phyloP scores from a whole-genome alignment of 1,284 basidiomycete genomes.

The Boletus hoseneyae region DNA sequence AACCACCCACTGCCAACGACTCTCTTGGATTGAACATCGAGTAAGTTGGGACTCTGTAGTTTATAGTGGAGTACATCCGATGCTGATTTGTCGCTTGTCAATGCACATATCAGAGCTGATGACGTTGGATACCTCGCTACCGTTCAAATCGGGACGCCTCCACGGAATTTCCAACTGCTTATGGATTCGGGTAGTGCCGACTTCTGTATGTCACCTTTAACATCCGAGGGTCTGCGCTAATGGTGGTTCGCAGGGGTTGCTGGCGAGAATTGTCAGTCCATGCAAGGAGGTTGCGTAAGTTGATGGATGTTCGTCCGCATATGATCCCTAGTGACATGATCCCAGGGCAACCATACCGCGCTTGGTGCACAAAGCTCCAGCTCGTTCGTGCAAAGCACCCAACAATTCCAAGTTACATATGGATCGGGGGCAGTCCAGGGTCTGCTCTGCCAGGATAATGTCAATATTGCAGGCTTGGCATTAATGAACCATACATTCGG shows the following conservation, averaged over 20 bases:
- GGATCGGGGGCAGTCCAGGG: slow-evolving; percentile 74
- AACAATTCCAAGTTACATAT: slow-evolving; percentile 70
- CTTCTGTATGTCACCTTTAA: slow-evolving; percentile 46
- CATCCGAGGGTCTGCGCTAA: background rate
- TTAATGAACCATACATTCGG: slow-evolving; percentile 72
- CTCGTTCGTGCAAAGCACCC: slow-evolving; percentile 56
- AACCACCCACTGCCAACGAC: slow-evolving; percentile 49
- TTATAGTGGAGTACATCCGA: background rate
- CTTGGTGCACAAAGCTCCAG: slow-evolving; percentile 66
- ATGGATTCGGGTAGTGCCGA: slow-evolving; percentile 89
- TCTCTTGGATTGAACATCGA: slow-evolving; percentile 75
- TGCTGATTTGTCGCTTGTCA: background rate
- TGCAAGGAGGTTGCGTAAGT: slow-evolving; percentile 28
- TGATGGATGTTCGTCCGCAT: background rate
- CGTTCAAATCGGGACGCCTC: slow-evolving; percentile 77
- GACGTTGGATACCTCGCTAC: slow-evolving; percentile 65
- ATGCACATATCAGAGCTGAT: slow-evolving; percentile 33
- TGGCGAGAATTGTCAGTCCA: slow-evolving; percentile 28
- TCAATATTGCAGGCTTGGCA: slow-evolving; percentile 64
- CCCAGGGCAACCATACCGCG: slow-evolving; percentile 62
- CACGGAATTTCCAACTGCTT: slow-evolving; percentile 66
- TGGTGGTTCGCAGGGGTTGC: slow-evolving; percentile 23
- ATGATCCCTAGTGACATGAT: slow-evolving; percentile 9
- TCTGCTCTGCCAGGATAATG: slow-evolving; percentile 61
- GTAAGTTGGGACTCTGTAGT: slow-evolving; percentile 32